Base-by-base conservation (phyloP, 371 early-diverging fungal species). In the Mortierella sp. region DNA sequence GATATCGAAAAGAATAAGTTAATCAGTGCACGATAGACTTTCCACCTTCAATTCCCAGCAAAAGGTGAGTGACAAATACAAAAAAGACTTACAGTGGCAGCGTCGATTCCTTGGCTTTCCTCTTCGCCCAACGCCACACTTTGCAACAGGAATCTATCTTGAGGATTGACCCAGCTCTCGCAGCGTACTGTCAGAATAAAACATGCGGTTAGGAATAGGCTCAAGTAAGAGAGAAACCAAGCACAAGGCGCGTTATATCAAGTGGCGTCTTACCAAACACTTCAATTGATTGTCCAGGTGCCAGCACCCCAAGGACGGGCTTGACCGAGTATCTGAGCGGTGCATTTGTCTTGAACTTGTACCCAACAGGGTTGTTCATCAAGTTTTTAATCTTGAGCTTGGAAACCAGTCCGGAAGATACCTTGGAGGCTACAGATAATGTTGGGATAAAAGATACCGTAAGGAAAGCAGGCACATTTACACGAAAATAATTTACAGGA, bases 321-420 rank as follows among this genome's bases (percentile, higher is more conserved):
- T 85, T 85, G 48, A 88, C 89, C 31, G 84, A 82, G 50, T 86
- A 87, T 64, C 86, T 79, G 28, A 81, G 68, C 11, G 87, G 89
- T 1, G 89, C 85, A 55, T 88, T 88, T 50, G 89, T 88, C 70
- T 88, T 88, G 79, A 88, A 82, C 67, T 88, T 88, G 80, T 82
- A 88, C 17, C 83, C 86, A 14, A 86, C 85, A 9, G 81, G 78
- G 28, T 66, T 69, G 12, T 67, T 17, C 57, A 72, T 71, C 61
- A 79, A 44, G 42, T 81, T 82, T 27, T 78, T 85, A 44, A 84
- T 59, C 49, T 79, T 78, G 59, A 83, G 78, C 47, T 79, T 78
- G 19, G 68, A 75, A 4, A 75, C 76, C 17, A 69, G 34, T 2
- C 76, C 76, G 12, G 76, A 69, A 1, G 76, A 75, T 11, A 69